A percentile compares a stretch with the other conserved stretches of the same genome.
These are phyloP conservation scores for Pestalotiopsis fici DNA, from an alignment of 2,329 filamentous ascomycete species.

Conservation along the genomic window DNA sequence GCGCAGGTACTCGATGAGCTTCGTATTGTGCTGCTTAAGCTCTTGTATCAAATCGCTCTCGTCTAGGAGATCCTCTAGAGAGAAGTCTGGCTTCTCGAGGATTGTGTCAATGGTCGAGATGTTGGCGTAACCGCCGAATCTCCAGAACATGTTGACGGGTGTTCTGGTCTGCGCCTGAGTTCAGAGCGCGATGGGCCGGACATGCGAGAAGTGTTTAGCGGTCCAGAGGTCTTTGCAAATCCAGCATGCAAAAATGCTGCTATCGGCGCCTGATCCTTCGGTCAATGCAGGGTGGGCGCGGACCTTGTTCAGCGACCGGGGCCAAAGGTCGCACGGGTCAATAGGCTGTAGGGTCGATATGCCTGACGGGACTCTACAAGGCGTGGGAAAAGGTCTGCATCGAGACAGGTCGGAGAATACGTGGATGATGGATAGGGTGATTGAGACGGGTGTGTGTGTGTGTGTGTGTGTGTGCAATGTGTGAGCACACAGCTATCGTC, in stretches of 20 bases:
- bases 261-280: background rate
- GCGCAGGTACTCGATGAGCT: conserved; percentile 93
- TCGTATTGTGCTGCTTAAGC: conserved; percentile 96
- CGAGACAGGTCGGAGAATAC: background rate
- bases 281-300: background rate
- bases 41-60: conserved; percentile 97
- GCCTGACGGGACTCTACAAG: background rate
- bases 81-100: conserved; percentile 94
- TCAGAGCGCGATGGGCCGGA: background rate
- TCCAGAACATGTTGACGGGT: conserved; percentile 90
- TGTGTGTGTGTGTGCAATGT: background rate
- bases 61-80: conserved; percentile 92
- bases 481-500: background rate
- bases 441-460: background rate
- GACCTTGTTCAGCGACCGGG: background rate
- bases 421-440: background rate
- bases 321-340: background rate
- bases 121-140: conserved; percentile 98
- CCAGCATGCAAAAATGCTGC: conserved; percentile 1
- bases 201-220: background rate
- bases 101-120: conserved; percentile 95
- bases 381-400: background rate
- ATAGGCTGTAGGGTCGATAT: background rate
- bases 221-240: background rate
- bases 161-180: conserved; percentile 8